Percentiles rank a stretch among this genome's conserved stretches.
Evolutionary conservation across 176 grass and related monocot species (phyloP).

Genomic region (Avena insularis): DNA sequence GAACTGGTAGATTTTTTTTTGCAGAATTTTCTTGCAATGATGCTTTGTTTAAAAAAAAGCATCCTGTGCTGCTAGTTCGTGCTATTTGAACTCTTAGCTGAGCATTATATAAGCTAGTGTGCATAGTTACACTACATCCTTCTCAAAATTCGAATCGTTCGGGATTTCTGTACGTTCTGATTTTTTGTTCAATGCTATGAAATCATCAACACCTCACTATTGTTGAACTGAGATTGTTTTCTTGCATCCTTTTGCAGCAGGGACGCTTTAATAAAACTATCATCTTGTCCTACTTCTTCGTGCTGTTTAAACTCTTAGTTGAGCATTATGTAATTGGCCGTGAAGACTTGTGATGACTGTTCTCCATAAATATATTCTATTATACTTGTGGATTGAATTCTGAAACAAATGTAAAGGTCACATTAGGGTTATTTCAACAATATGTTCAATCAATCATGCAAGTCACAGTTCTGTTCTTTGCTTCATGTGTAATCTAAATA

Average conservation of each 20-base stretch:
- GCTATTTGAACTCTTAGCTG: background rate
- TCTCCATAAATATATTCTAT: slow-evolving; percentile 17
- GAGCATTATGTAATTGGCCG: background rate
- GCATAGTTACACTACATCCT: background rate
- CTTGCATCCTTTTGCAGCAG: background rate
- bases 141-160: background rate
- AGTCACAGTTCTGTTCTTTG: background rate
- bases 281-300: background rate
- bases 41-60: background rate
- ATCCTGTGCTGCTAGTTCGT: background rate
- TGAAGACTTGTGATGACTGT: background rate
- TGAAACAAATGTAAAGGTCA: background rate
- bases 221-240: background rate
- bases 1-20: background rate
- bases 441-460: background rate
- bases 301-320: background rate
- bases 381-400: background rate
- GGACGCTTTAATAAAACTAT: background rate
- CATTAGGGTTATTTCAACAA: background rate
- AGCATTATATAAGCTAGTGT: background rate
- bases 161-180: background rate
- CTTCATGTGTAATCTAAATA: slow-evolving; percentile 13
- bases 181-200: background rate
- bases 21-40: background rate
- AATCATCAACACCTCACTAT: background rate